Percentiles rank a stretch among this genome's conserved stretches.
Evolutionary conservation across 2,329 filamentous ascomycete genomes (phyloP).

Genomic region (Aschersonia sp.): DNA sequence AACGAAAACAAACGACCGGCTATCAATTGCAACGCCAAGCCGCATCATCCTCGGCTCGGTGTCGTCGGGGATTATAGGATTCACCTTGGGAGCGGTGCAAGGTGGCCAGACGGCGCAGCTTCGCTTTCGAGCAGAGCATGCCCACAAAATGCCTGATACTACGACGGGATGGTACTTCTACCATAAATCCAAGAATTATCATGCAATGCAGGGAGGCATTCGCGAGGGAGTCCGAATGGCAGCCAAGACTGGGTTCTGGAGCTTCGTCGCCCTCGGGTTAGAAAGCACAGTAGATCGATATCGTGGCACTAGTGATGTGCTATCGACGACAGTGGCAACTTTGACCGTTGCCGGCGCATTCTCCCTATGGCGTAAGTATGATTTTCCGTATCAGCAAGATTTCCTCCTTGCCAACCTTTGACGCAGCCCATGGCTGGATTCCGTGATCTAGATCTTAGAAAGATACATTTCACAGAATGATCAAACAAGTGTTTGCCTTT

Average conservation of each 20-base stretch:
- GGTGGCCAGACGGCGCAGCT: slow-evolving; percentile 62
- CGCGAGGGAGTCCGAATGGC: slow-evolving; percentile 69
- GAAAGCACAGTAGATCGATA: slow-evolving; percentile 64
- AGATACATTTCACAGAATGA: too few relatives aligned
- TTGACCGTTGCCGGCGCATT: slow-evolving; percentile 75
- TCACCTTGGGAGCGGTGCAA: slow-evolving; percentile 54
- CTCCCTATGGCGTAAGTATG: slow-evolving; percentile 63
- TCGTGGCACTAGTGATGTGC: slow-evolving; percentile 54
- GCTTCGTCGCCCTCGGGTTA: slow-evolving; percentile 59
- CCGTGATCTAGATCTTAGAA: too few relatives aligned
- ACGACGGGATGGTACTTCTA: slow-evolving; percentile 94
- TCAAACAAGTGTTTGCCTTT: too few relatives aligned
- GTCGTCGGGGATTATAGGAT: slow-evolving; percentile 52
- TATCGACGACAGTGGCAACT: slow-evolving; percentile 71
- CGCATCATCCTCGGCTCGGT: slow-evolving; percentile 52
- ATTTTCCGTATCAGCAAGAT: background rate
- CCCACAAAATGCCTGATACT: slow-evolving; percentile 75
- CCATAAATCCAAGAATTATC: slow-evolving; percentile 95
- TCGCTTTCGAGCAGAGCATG: slow-evolving; percentile 88
- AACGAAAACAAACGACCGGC: slow-evolving; percentile 24
- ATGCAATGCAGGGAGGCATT: slow-evolving; percentile 61
- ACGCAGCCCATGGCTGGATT: too few relatives aligned
- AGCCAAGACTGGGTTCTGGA: slow-evolving; percentile 54
- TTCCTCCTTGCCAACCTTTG: too few relatives aligned
- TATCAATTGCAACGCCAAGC: slow-evolving; percentile 47